Conservation (phyloP, 2,329 filamentous ascomycete genomes). For the Fusarium mangiferae region DNA sequence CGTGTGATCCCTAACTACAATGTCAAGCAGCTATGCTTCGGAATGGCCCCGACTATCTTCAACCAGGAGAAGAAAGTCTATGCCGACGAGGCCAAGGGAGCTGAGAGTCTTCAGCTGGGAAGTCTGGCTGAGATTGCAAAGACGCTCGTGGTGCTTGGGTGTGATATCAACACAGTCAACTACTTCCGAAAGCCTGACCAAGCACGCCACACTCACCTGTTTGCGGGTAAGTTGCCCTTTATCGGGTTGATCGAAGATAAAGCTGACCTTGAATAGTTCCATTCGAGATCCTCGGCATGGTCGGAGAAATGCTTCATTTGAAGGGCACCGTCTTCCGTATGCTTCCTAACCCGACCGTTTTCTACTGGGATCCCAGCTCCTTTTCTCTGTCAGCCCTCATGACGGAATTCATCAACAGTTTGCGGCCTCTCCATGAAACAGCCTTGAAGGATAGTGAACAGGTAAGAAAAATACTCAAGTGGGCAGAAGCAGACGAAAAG, state of each 20-base stretch:
- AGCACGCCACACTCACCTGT: conserved; percentile 30
- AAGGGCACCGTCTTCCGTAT: conserved; percentile 52
- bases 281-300: conserved; percentile 52
- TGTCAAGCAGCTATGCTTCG: conserved; percentile 55
- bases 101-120: conserved; percentile 47
- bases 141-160: conserved; percentile 54
- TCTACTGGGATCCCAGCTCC: conserved; percentile 32
- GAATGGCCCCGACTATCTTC: conserved; percentile 54
- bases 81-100: conserved; percentile 33
- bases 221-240: conserved; percentile 19
- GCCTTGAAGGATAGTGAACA: conserved; percentile 1
- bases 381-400: conserved; percentile 28
- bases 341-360: conserved; percentile 53
- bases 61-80: conserved; percentile 36
- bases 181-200: conserved; percentile 41
- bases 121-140: conserved; percentile 48
- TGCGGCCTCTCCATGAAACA: background rate
- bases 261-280: conserved; percentile 1
- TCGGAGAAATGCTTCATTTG: conserved; percentile 50
- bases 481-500: conserved; percentile 23
- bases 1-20: conserved; percentile 50
- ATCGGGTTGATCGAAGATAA: accelerated
- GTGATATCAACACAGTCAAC: conserved; percentile 48
- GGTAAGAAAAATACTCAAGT: conserved; percentile 8
- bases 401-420: conserved; percentile 5